phyloP scores from a whole-genome alignment of 352 stramenopile species.

The Aphanomyces astaci region DNA sequence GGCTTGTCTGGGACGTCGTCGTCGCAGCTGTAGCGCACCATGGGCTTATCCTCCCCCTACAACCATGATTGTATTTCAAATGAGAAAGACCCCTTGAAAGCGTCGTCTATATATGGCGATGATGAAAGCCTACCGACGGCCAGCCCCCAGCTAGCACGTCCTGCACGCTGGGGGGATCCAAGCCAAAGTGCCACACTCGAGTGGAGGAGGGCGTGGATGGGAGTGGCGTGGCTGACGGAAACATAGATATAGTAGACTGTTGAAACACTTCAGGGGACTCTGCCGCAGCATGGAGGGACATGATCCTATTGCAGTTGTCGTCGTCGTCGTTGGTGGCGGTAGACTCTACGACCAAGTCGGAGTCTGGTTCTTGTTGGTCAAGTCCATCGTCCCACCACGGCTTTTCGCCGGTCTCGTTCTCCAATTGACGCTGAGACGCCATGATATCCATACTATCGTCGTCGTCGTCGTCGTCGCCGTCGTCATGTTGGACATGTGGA shows the following conservation, averaged over 20 bases:
- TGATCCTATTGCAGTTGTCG: no score
- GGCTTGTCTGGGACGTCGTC: conserved; percentile 61
- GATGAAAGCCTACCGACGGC: background rate
- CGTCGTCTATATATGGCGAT: conserved; percentile 34
- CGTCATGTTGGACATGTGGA: no score
- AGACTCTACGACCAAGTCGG: no score
- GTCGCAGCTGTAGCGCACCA: conserved; percentile 45
- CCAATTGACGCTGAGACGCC: background rate
- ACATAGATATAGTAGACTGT: no score
- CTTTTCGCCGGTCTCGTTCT: conserved; percentile 22
- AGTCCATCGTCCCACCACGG: conserved; percentile 28
- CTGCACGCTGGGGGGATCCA: conserved; percentile 21
- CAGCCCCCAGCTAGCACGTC: conserved; percentile 36
- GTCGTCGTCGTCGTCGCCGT: conserved; percentile 21
- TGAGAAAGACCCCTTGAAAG: no score
- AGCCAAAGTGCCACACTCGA: background rate
- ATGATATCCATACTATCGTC: conserved; percentile 16
- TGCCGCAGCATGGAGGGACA: no score
- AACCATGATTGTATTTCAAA: no score
- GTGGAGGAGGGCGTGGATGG: background rate
- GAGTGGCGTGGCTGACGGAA: background rate
- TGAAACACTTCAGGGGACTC: background rate
- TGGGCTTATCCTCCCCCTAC: no score
- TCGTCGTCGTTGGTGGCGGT: conserved; percentile 32
- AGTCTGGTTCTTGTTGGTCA: no score